Conservation (phyloP, 441 rosid species). For the Gossypium laxum region DNA sequence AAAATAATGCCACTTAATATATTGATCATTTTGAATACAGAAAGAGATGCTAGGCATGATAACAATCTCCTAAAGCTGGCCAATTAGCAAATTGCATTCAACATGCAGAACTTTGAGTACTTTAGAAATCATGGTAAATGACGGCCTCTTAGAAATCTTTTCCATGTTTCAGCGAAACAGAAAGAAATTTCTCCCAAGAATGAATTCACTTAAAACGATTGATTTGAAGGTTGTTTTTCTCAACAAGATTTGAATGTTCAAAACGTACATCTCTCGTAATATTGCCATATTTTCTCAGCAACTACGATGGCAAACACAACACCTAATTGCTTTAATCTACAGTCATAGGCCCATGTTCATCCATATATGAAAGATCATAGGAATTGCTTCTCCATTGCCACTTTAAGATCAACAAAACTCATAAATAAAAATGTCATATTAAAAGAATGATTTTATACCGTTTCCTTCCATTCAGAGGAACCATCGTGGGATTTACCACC, state of each 20-base stretch:
- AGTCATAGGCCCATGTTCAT: background rate
- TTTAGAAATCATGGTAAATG: background rate
- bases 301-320: too few relatives aligned
- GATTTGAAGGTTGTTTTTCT: background rate
- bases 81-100: background rate
- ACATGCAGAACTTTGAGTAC: background rate
- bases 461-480: constrained; percentile 92
- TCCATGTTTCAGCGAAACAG: background rate
- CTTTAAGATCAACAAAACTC: constrained; percentile 10
- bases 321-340: background rate
- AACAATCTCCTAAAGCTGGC: background rate
- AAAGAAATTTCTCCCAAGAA: background rate
- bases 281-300: too few relatives aligned
- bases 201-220: background rate
- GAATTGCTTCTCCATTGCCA: constrained; percentile 4
- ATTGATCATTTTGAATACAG: background rate
- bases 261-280: too few relatives aligned
- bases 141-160: background rate
- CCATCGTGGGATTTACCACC: constrained; percentile 69
- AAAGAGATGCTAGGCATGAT: background rate
- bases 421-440: background rate
- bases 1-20: background rate
- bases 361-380: background rate
- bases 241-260: too few relatives aligned
- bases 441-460: constrained; percentile 39